Conservation (phyloP, 2,329 filamentous ascomycete genomes). For the Mollisia scopiformis region DNA sequence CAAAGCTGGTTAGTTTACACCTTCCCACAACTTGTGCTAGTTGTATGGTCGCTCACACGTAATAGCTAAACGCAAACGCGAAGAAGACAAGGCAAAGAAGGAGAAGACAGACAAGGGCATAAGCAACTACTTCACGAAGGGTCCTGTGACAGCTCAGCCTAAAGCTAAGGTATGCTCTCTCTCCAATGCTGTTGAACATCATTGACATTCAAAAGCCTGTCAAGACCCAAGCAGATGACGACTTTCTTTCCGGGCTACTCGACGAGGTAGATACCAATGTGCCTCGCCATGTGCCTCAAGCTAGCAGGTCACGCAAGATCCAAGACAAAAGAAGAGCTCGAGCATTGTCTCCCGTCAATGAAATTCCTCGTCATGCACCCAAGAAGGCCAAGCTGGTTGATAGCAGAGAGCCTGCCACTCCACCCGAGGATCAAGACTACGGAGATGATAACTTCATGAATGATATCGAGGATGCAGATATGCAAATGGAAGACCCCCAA, state of each 20-base stretch:
- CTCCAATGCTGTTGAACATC: not conserved
- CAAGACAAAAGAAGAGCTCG: constrained; percentile 79
- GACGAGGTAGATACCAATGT: constrained; percentile 85
- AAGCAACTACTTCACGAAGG: constrained; percentile 90
- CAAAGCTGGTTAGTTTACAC: constrained; percentile 38
- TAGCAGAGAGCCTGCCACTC: constrained; percentile 49
- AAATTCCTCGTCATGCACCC: constrained; percentile 51
- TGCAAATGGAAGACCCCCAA: constrained; percentile 83
- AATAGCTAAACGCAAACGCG: constrained; percentile 80
- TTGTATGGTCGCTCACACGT: not conserved
- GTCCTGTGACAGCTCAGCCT: constrained; percentile 63
- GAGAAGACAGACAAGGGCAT: constrained; percentile 91
- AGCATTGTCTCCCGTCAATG: constrained; percentile 71
- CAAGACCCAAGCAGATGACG: constrained; percentile 84
- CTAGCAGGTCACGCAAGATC: constrained; percentile 69
- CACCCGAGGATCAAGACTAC: constrained; percentile 50
- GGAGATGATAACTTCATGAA: constrained; percentile 61
- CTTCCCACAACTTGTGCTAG: too few species aligned
- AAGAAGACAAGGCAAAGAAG: constrained; percentile 82
- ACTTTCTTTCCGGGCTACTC: constrained; percentile 83
- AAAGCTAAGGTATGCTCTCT: constrained; percentile 77
- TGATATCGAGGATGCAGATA: constrained; percentile 63
- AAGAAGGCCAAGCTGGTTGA: constrained; percentile 62
- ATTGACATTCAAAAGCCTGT: constrained; percentile 55
- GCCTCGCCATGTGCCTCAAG: constrained; percentile 61